Evolutionary conservation across 2,329 filamentous ascomycete genomes (phyloP).

Genomic region (Ceratocystis cubensis): DNA sequence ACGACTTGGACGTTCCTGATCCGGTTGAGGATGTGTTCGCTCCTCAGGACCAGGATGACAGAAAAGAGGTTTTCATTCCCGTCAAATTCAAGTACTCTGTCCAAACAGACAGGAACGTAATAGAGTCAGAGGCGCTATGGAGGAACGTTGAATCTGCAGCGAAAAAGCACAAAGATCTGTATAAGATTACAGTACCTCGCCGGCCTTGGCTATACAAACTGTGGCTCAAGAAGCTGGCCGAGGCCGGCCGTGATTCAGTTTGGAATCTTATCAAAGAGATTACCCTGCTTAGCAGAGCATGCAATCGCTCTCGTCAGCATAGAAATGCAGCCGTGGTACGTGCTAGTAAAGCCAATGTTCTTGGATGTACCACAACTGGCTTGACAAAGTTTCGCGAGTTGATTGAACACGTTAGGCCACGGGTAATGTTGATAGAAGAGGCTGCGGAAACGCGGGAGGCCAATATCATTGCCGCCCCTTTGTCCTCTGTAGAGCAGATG

Average conservation of each 20-base stretch:
- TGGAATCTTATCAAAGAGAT: conserved; percentile 39
- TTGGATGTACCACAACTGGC: conserved; percentile 65
- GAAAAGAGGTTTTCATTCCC: conserved; percentile 42
- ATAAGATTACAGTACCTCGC: conserved; percentile 40
- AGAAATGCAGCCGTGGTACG: conserved; percentile 38
- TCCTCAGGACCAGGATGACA: conserved; percentile 29
- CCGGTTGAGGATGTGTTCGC: not conserved
- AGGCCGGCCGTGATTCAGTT: conserved; percentile 35
- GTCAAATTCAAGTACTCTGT: conserved; percentile 16
- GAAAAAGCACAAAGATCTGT: conserved; percentile 39
- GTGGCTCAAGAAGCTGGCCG: conserved; percentile 45
- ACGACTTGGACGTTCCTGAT: conserved; percentile 14
- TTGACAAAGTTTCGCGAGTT: conserved; percentile 67
- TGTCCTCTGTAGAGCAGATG: conserved; percentile 41
- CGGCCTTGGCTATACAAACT: conserved; percentile 56
- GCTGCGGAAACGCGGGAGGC: conserved; percentile 64
- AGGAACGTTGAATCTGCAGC: conserved; percentile 21
- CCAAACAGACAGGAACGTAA: conserved; percentile 1
- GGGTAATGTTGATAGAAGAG: conserved; percentile 63
- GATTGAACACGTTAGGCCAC: conserved; percentile 52
- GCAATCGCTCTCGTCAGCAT: conserved; percentile 47
- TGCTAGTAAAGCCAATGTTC: conserved; percentile 29
- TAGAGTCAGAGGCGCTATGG: conserved; percentile 9
- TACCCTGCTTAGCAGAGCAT: conserved; percentile 35
- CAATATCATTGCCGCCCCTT: conserved; percentile 40